Percentiles rank a stretch among this genome's conserved stretches.
Evolutionary conservation across 2,329 filamentous ascomycete species (phyloP).

Genomic region (Sporothrix mexicana): DNA sequence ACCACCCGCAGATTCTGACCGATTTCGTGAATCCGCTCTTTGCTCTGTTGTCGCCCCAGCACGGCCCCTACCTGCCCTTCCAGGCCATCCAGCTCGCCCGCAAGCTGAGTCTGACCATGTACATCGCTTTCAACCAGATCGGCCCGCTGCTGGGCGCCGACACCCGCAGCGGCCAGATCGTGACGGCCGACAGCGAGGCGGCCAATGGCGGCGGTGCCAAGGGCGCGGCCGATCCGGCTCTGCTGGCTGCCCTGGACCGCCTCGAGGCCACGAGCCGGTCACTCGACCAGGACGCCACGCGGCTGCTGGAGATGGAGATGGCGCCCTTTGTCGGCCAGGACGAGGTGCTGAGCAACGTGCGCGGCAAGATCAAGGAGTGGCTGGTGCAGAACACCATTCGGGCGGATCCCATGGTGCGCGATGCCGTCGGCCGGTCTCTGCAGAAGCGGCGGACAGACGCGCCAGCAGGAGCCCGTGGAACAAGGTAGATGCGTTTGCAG

Average conservation of each 20-base stretch:
- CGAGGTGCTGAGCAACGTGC: conserved; percentile 66
- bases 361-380: conserved; percentile 80
- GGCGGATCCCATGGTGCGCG: conserved; percentile 79
- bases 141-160: conserved; percentile 66
- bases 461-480: conserved; percentile 65
- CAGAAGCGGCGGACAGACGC: conserved; percentile 66
- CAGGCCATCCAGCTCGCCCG: conserved; percentile 79
- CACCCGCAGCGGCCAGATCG: conserved; percentile 40
- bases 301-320: conserved; percentile 78
- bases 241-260: conserved; percentile 67
- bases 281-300: conserved; percentile 70
- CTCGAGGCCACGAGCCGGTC: conserved; percentile 65
- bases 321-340: conserved; percentile 79
- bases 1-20: conserved; percentile 52
- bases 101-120: conserved; percentile 76
- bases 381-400: conserved; percentile 84
- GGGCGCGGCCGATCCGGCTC: conserved; percentile 56
- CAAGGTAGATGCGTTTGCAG: conserved; percentile 43
- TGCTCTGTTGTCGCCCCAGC: conserved; percentile 47
- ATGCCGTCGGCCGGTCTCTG: conserved; percentile 74
- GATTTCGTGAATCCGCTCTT: conserved; percentile 44
- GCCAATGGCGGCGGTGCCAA: conserved; percentile 39
- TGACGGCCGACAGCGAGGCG: conserved; percentile 42
- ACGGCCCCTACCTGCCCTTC: conserved; percentile 77
- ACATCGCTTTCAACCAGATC: conserved; percentile 83